phyloP scores from a whole-genome alignment of 2,329 filamentous ascomycete genomes.

The Lachnellula arida region DNA sequence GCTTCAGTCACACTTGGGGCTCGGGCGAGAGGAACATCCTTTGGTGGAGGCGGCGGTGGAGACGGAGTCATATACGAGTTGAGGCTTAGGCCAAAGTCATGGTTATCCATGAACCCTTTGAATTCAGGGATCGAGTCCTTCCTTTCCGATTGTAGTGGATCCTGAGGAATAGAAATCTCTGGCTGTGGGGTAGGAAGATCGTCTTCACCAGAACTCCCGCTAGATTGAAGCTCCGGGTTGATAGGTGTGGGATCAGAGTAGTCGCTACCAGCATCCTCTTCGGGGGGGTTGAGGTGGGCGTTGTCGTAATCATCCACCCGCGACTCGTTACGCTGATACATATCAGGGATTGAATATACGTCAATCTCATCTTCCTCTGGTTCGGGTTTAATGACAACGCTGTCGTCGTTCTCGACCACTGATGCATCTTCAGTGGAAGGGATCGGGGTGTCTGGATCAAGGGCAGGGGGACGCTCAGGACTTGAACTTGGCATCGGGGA shows the following conservation, averaged over 20 bases:
- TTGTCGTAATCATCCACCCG: conserved; percentile 27
- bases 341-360: conserved; percentile 63
- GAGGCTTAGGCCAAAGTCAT: conserved; percentile 51
- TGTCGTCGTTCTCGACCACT: conserved; percentile 49
- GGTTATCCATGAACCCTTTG: conserved; percentile 41
- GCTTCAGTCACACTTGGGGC: conserved; percentile 22
- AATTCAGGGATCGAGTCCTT: conserved; percentile 41
- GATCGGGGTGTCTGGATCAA: conserved; percentile 87
- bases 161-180: conserved; percentile 32
- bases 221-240: conserved; percentile 20
- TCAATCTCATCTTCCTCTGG: conserved; percentile 57
- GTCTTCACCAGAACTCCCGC: conserved; percentile 41
- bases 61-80: conserved; percentile 49
- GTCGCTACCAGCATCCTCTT: conserved; percentile 38
- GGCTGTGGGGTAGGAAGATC: conserved; percentile 48
- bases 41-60: conserved; percentile 28
- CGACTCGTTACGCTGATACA: conserved; percentile 53
- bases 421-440: conserved; percentile 73
- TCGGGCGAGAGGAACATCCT: conserved; percentile 18
- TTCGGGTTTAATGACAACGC: conserved; percentile 63
- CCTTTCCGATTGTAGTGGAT: conserved; percentile 20
- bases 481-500: conserved; percentile 56
- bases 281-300: conserved; percentile 11
- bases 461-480: conserved; percentile 52
- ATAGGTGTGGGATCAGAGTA: conserved; percentile 43